phyloP scores from a whole-genome alignment of 495 filamentous ascomycete genomes.

The Zalerion maritima region DNA sequence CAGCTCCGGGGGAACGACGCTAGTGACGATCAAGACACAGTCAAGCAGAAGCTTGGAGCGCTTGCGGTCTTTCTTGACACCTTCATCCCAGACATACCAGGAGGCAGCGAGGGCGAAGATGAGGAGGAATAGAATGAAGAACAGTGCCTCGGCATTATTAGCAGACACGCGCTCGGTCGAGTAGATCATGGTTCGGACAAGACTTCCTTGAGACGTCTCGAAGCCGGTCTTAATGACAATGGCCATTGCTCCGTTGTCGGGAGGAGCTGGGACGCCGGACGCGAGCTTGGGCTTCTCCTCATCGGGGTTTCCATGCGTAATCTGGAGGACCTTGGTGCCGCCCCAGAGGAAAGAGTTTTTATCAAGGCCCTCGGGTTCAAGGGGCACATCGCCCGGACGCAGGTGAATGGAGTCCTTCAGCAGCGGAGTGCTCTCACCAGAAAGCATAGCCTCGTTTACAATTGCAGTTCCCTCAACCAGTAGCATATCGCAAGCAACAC shows the following conservation, averaged over 20 bases:
- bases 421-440: constrained; percentile 91
- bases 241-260: constrained; percentile 88
- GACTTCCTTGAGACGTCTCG: constrained; percentile 92
- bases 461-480: constrained; percentile 90
- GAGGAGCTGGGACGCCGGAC: constrained; percentile 57
- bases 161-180: constrained; percentile 97
- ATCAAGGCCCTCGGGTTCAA: constrained; percentile 85
- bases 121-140: constrained; percentile 94
- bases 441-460: constrained; percentile 98
- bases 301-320: constrained; percentile 72
- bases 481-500: constrained; percentile 94
- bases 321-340: constrained; percentile 92
- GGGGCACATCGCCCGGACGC: constrained; percentile 62
- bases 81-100: constrained; percentile 99
- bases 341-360: constrained; percentile 95
- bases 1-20: constrained; percentile 91
- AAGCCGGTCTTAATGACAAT: constrained; percentile 96
- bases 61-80: constrained; percentile 83
- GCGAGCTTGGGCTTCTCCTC: constrained; percentile 49
- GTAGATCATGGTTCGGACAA: constrained; percentile 99
- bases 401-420: constrained; percentile 94
- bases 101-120: constrained; percentile 94
- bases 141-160: constrained; percentile 83
- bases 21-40: constrained; percentile 93
- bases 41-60: constrained; percentile 93